Evolutionary conservation across 176 grass and related monocot genomes (phyloP), one percentile per base, ranked within the genome.

Genomic region (Otatea glauca): DNA sequence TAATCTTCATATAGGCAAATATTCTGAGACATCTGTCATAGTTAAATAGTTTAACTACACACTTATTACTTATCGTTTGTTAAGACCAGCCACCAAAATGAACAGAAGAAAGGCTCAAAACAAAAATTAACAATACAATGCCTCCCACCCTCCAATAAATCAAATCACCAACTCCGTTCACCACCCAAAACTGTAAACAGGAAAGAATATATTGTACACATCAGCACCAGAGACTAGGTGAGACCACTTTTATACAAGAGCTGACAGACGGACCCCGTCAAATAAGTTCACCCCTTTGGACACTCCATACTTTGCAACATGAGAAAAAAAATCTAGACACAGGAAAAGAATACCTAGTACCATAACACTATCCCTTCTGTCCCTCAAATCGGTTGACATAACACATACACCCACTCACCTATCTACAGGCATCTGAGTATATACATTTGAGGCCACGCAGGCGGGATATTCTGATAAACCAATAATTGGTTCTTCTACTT

Each of bases 281-380:
- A 42, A 79, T 48, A 79, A 76, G 67, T 45, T 72, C 25, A 87
- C 69, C 71, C 21, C 34, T 68, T 62, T 80, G 27, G 32, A 41
- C 80, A 79, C 83, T 79, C 78, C 75, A 87, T 68, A 54, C 66
- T 80, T 51, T 43, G 54, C 69, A 84, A 74, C 73, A 62, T 63
- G 59, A 54, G 38, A 61, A 0, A 61, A 76, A 85, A 82, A 87
- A 87, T 85, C 75, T 90, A 72, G 70, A 82, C 81, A 86, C 78
- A 89, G 48, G 29, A 18, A 88, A 92, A 84, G 92, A 94, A 94
- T 94, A 88, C 88, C 82, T 92, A 81, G 71, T 73, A 92, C 75
- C 88, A 72, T 85, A 83, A 88, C 58, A 74, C 81, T 83, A 65
- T 24, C 81, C 85, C 74, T 77, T 75, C 65, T 3, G 68, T 72